Evolutionary conservation across 2,329 filamentous ascomycete genomes (phyloP).

Genomic region (Colletotrichum coccodes): DNA sequence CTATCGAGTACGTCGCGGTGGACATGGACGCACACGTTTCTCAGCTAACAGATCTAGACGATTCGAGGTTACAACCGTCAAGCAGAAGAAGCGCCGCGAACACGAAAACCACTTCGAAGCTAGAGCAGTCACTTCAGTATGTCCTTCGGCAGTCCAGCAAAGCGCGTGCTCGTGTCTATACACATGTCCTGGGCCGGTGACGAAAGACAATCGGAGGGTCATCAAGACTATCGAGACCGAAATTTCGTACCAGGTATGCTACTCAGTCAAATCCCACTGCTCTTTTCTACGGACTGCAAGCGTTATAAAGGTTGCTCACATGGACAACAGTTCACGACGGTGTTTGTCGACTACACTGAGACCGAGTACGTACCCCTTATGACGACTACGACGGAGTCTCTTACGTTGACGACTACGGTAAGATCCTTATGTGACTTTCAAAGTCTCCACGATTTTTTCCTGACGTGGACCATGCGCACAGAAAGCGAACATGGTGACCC

Average conservation of each 20-base stretch:
- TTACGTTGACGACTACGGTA: too few species aligned
- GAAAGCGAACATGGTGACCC: not conserved
- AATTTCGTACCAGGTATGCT: not conserved
- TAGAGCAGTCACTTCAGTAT: not conserved
- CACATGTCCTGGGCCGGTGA: not conserved
- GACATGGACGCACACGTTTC: not conserved
- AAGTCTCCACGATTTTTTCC: too few species aligned
- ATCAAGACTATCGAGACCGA: not conserved
- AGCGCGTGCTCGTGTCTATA: constrained; percentile 7
- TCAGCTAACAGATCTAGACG: not conserved
- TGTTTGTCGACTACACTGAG: too few species aligned
- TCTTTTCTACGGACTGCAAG: not conserved
- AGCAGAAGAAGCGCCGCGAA: not conserved
- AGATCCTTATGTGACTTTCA: too few species aligned
- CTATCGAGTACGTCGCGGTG: not conserved
- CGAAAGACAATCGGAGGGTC: not conserved
- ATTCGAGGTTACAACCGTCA: not conserved
- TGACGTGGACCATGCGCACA: not conserved
- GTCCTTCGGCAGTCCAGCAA: not conserved
- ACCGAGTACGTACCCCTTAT: too few species aligned
- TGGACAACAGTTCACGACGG: not conserved
- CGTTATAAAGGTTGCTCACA: not conserved
- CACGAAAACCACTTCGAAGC: not conserved
- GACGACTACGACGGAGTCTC: too few species aligned
- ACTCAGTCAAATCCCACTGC: not conserved